Evolutionary conservation across 371 early-diverging fungal genomes (phyloP).

Genomic region (Paraphysoderma sedebokerense): DNA sequence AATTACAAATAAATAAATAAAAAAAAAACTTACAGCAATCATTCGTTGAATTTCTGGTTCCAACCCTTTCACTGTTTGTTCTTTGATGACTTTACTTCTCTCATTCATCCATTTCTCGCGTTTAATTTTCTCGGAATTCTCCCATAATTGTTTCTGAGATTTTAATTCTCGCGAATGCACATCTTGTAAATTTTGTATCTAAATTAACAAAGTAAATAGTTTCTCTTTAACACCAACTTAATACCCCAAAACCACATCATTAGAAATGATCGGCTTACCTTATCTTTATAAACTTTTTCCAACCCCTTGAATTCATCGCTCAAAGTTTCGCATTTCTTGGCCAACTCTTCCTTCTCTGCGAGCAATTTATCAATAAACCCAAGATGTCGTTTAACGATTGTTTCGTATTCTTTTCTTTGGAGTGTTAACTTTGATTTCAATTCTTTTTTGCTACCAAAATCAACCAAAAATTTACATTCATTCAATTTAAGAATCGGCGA

Average conservation of each 20-base stretch:
- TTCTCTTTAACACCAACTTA: too few species aligned
- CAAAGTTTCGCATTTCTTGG: constrained; percentile 17
- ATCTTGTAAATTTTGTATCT: constrained; percentile 19
- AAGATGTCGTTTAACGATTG: constrained; percentile 25
- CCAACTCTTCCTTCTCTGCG: constrained; percentile 28
- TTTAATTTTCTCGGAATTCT: constrained; percentile 24
- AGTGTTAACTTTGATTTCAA: constrained; percentile 22
- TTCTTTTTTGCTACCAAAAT: not conserved
- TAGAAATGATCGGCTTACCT: too few species aligned
- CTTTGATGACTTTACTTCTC: constrained; percentile 26
- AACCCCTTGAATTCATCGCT: constrained; percentile 18
- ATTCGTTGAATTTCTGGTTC: constrained; percentile 35
- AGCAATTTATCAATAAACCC: constrained; percentile 24
- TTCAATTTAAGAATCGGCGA: too few species aligned
- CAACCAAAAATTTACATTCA: too few species aligned
- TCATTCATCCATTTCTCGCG: constrained; percentile 32
- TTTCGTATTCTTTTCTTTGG: constrained; percentile 32
- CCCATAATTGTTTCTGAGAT: constrained; percentile 23
- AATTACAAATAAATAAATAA: too few species aligned
- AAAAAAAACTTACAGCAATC: too few species aligned
- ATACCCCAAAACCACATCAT: too few species aligned
- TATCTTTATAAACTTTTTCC: constrained; percentile 17
- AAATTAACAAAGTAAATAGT: too few species aligned
- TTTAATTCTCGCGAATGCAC: constrained; percentile 17
- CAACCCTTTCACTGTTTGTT: constrained; percentile 29